phyloP scores from a whole-genome alignment of 352 stramenopile genomes.

The Phytophthora crassamura region DNA sequence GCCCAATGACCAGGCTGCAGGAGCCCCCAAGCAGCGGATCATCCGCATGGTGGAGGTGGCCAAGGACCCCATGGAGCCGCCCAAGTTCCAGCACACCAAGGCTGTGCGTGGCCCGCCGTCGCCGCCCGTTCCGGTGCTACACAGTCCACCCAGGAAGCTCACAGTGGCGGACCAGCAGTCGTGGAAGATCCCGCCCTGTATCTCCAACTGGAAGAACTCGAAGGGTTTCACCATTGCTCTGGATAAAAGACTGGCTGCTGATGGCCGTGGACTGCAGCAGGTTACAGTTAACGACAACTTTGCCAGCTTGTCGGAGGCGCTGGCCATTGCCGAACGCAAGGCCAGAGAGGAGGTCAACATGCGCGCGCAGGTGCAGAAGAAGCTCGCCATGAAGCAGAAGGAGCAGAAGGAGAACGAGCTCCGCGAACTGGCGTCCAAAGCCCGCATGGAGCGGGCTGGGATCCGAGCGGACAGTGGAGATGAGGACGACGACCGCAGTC shows the following conservation, averaged over 20 bases:
- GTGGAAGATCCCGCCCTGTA: conserved; percentile 99
- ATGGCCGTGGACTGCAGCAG: conserved; percentile 96
- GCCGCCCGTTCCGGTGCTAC: conserved; percentile 92
- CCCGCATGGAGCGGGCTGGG: conserved; percentile 92
- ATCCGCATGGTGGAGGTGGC: conserved; percentile 99
- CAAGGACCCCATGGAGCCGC: conserved; percentile 99
- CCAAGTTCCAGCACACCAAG: conserved; percentile 99
- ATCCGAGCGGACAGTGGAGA: conserved; percentile 46
- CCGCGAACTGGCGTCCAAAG: conserved; percentile 93
- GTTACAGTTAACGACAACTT: conserved; percentile 99
- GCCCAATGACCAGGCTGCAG: conserved; percentile 77
- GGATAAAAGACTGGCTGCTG: conserved; percentile 98
- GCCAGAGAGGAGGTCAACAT: conserved; percentile 97
- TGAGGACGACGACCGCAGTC: conserved; percentile 28
- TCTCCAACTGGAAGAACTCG: conserved; percentile 99
- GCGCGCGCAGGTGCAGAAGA: conserved; percentile 91
- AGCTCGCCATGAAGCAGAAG: conserved; percentile 93
- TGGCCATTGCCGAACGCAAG: conserved; percentile 98
- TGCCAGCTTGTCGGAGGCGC: conserved; percentile 95
- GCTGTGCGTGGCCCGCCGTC: conserved; percentile 91
- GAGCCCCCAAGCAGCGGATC: conserved; percentile 91
- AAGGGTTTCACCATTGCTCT: conserved; percentile 99
- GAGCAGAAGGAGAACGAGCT: conserved; percentile 97
- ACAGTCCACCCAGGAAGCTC: conserved; percentile 93
- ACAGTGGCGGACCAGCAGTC: conserved; percentile 94